phyloP scores from a whole-genome alignment of 371 early-diverging fungal genomes.

The Massospora cicadina region DNA sequence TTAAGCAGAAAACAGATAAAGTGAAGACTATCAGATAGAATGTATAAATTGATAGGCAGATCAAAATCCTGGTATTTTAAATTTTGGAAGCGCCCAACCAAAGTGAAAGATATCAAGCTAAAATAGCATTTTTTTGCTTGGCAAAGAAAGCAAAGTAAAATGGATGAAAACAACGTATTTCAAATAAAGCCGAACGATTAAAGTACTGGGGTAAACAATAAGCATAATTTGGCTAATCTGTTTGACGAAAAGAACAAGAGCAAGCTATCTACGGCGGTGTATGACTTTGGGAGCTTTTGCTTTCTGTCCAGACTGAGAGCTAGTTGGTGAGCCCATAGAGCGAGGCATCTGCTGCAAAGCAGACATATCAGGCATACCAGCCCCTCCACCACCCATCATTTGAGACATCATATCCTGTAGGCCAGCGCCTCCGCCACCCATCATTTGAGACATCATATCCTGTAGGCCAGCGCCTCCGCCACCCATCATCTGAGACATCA shows the following conservation, averaged over 20 bases:
- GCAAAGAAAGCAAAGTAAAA: too few species aligned
- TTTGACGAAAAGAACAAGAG: background rate
- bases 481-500: slow-evolving; percentile 17
- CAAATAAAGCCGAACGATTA: too few species aligned
- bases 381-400: slow-evolving; percentile 21
- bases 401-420: slow-evolving; percentile 14
- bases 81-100: too few species aligned
- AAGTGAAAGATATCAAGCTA: too few species aligned
- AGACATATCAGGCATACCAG: slow-evolving; percentile 9
- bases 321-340: slow-evolving; percentile 15
- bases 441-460: slow-evolving; percentile 60
- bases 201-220: too few species aligned
- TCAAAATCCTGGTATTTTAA: too few species aligned
- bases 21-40: too few species aligned
- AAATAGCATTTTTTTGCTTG: too few species aligned
- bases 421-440: slow-evolving; percentile 23
- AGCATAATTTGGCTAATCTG: too few species aligned
- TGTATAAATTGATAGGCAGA: too few species aligned
- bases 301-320: background rate
- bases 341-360: slow-evolving; percentile 28
- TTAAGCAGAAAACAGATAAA: too few species aligned
- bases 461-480: slow-evolving; percentile 62
- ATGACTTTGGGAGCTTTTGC: background rate
- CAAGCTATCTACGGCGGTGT: background rate
- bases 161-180: too few species aligned